Evolutionary conservation across 208 protist genomes (phyloP), one percentile per base, ranked within the genome.

Genomic region (Novymonas esmeraldas): DNA sequence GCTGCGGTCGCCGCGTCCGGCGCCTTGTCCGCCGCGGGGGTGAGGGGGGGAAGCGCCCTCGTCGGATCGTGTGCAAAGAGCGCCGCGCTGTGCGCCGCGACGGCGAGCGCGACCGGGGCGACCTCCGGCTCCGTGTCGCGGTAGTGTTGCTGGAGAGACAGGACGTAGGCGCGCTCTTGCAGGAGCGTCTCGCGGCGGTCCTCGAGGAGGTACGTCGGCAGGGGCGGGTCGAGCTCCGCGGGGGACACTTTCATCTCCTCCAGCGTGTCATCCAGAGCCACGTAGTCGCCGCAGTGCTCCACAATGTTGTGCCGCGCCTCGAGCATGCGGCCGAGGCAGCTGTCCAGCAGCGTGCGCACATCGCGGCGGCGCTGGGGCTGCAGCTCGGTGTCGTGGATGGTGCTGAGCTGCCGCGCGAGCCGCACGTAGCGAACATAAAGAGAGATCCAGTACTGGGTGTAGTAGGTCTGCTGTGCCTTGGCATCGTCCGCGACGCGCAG

Each of bases 321-420:
- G 2, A 99, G 78, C 84, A 99, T 92, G 45, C 97, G 89, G 14
- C 92, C 96, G 7, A 98, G 82, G 52, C 93, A 95, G 46, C 81
- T 82, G 73, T 98, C 90, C 7, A 99, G 82, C 29, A 98, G 59
- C 9, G 82, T 84, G 36, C 92, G 83, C 20, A 98, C 81, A 70
- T 98, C 96, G 18, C 79, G 60, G 0, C 95, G 81, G 66, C 98
- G 98, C 70, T 99, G 96, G 42, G 96, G 95, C 74, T 98, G 97
- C 55, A 98, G 70, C 46, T 93, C 85, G 29, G 90, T 89, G 72
- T 99, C 93, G 51, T 98, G 94, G 11, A 93, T 77, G 1, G 82
- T 57, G 20, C 88, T 74, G 0, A 98, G 86, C 42, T 90, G 87
- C 44, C 72, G 65, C 34, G 89, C 92, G 7, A 98, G 66, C 4